A percentile compares a stretch with the other conserved stretches of the same genome.
These are phyloP conservation scores for Dionaea muscipula DNA, from an alignment of 179 eudicot species.

Conservation along the genomic window DNA sequence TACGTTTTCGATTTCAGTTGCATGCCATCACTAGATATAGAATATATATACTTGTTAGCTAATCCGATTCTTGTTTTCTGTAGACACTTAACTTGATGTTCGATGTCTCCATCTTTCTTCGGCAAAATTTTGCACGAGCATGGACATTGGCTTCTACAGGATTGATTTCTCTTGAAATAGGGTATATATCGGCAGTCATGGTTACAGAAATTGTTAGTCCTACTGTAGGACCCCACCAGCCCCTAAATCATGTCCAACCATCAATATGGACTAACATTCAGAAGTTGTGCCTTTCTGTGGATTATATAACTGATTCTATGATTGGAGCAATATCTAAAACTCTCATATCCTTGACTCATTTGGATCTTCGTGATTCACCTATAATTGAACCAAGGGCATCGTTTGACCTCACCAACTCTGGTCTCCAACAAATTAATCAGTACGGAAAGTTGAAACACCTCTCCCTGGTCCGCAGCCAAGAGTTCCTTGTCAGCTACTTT, in stretches of 20 bases:
- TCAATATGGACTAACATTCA: constrained; percentile 47
- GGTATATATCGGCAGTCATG: constrained; percentile 66
- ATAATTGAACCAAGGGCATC: constrained; percentile 62
- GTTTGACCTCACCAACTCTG: constrained; percentile 71
- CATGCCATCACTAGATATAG: background rate
- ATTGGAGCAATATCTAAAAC: constrained; percentile 50
- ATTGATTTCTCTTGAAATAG: constrained; percentile 69
- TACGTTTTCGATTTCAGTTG: background rate
- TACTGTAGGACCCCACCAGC: constrained; percentile 30
- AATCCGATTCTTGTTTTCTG: constrained; percentile 15
- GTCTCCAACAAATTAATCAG: constrained; percentile 67
- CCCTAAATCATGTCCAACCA: constrained; percentile 24
- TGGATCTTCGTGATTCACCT: constrained; percentile 95
- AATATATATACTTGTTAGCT: constrained; percentile 3
- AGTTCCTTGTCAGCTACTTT: constrained; percentile 52
- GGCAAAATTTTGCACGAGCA: constrained; percentile 57
- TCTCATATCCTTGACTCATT: constrained; percentile 55
- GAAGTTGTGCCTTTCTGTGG: constrained; percentile 76
- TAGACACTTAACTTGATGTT: constrained; percentile 77
- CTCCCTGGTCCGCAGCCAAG: constrained; percentile 77
- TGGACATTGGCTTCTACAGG: constrained; percentile 71
- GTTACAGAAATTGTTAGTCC: constrained; percentile 71
- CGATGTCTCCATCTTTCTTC: constrained; percentile 71
- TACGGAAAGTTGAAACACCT: constrained; percentile 81
- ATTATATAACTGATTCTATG: constrained; percentile 86